phyloP scores from a whole-genome alignment of 2,329 filamentous ascomycete species.

The Escovopsis sp. region DNA sequence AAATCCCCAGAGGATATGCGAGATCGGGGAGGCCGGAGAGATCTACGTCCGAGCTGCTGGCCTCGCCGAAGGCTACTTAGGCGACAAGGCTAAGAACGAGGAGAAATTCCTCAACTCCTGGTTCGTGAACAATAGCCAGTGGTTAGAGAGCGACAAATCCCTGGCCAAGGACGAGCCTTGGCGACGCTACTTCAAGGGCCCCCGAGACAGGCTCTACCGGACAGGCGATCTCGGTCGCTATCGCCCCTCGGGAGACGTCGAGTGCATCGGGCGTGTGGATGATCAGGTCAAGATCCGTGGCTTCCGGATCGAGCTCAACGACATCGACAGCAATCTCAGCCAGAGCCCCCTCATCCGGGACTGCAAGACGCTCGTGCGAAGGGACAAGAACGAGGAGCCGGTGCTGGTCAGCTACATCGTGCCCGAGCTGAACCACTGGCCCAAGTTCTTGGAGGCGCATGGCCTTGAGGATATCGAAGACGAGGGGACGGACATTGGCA shows the following conservation, averaged over 20 bases:
- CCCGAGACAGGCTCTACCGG: constrained; percentile 72
- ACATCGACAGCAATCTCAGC: constrained; percentile 76
- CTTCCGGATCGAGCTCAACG: constrained; percentile 86
- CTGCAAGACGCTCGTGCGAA: constrained; percentile 62
- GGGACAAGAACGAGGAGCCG: constrained; percentile 43
- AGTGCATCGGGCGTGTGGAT: constrained; percentile 67
- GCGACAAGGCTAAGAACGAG: constrained; percentile 41
- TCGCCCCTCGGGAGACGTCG: constrained; percentile 52
- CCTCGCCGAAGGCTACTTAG: constrained; percentile 67
- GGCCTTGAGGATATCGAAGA: constrained; percentile 39
- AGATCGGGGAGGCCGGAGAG: constrained; percentile 69
- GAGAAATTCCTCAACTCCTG: constrained; percentile 74
- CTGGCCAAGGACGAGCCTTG: constrained; percentile 49
- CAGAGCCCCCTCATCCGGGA: constrained; percentile 64
- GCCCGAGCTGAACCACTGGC: constrained; percentile 61
- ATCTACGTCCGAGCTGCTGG: constrained; percentile 71
- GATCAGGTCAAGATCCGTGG: constrained; percentile 91
- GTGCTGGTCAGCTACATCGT: constrained; percentile 81
- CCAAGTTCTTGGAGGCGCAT: constrained; percentile 44
- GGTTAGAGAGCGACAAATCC: constrained; percentile 48
- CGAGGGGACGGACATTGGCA: constrained; percentile 30
- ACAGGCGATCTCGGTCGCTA: constrained; percentile 77
- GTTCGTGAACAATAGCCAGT: constrained; percentile 63
- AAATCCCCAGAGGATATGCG: constrained; percentile 52
- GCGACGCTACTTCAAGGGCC: constrained; percentile 64